Conservation (phyloP, 176 grass and related monocot genomes). For the Eleusine indica region DNA sequence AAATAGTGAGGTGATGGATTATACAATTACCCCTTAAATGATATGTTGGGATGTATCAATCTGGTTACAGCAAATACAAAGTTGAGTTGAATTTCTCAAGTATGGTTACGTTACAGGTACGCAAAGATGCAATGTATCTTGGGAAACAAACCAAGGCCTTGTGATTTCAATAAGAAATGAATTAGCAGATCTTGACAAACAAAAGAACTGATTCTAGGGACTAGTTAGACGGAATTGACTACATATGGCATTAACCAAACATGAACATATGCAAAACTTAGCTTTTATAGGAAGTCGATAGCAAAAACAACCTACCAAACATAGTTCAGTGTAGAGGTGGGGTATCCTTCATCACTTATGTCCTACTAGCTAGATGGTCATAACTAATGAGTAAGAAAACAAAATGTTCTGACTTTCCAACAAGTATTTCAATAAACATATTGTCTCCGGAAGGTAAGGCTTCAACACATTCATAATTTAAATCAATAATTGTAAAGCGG, state of each 20-base stretch:
- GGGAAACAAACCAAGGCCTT: neutral
- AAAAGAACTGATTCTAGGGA: neutral
- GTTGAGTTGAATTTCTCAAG: neutral
- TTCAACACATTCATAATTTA: neutral
- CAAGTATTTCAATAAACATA: neutral
- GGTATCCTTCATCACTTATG: neutral
- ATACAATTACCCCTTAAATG: neutral
- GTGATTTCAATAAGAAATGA: neutral
- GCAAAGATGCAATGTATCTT: conserved; percentile 10
- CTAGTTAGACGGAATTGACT: neutral
- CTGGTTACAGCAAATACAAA: neutral
- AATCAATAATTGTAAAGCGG: neutral
- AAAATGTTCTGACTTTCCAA: neutral
- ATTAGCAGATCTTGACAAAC: neutral
- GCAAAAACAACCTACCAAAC: neutral
- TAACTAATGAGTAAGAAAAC: neutral
- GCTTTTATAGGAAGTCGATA: neutral
- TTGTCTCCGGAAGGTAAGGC: neutral
- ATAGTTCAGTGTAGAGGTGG: neutral
- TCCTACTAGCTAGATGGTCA: neutral
- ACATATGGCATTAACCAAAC: neutral
- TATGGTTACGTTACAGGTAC: neutral
- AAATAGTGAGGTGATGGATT: neutral
- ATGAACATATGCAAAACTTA: neutral
- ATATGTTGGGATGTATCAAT: neutral